Percentiles rank a stretch among this genome's conserved stretches.
Evolutionary conservation across 805 yeast species (phyloP).

Genomic region (Saccharomyces paradoxus): DNA sequence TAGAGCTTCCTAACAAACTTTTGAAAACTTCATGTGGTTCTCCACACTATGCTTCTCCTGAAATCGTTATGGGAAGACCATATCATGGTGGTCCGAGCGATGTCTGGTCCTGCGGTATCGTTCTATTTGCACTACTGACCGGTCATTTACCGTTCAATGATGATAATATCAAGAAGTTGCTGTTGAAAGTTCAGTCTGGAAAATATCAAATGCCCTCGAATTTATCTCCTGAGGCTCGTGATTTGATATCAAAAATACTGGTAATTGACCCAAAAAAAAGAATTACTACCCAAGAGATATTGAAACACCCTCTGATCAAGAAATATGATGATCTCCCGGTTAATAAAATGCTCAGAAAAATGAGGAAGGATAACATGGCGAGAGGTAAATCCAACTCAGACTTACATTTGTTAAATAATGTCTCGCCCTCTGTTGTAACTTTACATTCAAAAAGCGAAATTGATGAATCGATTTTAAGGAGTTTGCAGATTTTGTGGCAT

Average conservation of each 20-base stretch:
- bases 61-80: slow-evolving; percentile 67
- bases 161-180: slow-evolving; percentile 61
- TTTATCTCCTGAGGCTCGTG: slow-evolving; percentile 56
- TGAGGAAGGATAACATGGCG: neutral
- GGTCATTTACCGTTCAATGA: slow-evolving; percentile 82
- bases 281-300: slow-evolving; percentile 57
- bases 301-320: slow-evolving; percentile 66
- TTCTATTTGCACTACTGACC: slow-evolving; percentile 66
- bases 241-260: slow-evolving; percentile 56
- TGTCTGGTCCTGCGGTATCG: slow-evolving; percentile 85
- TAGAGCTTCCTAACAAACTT: slow-evolving; percentile 61
- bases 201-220: slow-evolving; percentile 62
- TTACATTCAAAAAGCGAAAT: slow-evolving; percentile 38
- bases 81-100: slow-evolving; percentile 83
- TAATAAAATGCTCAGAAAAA: slow-evolving; percentile 4
- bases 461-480: slow-evolving; percentile 66
- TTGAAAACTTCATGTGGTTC: slow-evolving; percentile 80
- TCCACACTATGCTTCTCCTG: slow-evolving; percentile 86
- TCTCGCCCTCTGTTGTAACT: slow-evolving; percentile 9
- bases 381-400: slow-evolving; percentile 25
- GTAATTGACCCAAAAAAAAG: slow-evolving; percentile 65
- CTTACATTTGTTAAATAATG: slow-evolving; percentile 16
- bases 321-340: slow-evolving; percentile 45
- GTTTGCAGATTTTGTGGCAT: slow-evolving; percentile 73
- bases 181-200: slow-evolving; percentile 72